Base-by-base conservation (phyloP, 1,139 yeast genomes). In the Candida pseudoviswanathii region DNA sequence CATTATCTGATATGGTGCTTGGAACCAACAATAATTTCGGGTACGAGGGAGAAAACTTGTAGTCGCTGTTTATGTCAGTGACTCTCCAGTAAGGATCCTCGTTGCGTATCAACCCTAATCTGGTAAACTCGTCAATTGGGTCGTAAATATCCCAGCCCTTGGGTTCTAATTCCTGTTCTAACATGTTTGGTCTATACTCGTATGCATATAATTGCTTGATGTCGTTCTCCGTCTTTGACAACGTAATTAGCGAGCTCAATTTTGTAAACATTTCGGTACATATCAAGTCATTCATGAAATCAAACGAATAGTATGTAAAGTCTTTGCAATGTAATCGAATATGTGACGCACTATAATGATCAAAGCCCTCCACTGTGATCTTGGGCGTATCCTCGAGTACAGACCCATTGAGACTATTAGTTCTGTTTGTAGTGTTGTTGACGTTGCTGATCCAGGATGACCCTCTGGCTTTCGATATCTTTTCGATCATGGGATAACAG, bases 401-500 rank as follows among this genome's bases (percentile, higher is more conserved):
- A 8, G 52, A 33, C 24, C 43, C 41, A 33, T 44, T 45, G 11
- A 25, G 21, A 25, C 16, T 16, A 16, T 36, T 47, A 39, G 27
- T 46, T 11, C 25, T 34, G 10, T 24, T 34, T 7, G 38, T 41
- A 9, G 44, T 48, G 43, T 54, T 55, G 46, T 54, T 59, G 21
- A 25, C 30, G 26, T 41, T 41, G 22, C n/a, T 59, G 22, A 70
- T 53, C 65, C 73, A 64, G 2, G 81, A 71, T 3, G 84, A 72
- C 27, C 87, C 84, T 54, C 81, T 60, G 30, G 84, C 77, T 55
- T 86, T 82, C 54, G 81, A 80, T 2, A 89, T 84, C 49, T 78
- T 72, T 43, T 84, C 87, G 43, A 92, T 85, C 57, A 92, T 82
- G 0, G 98, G 98, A 66, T 92, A 94, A 52, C 96, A 88, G 33